Percentiles rank a stretch among this genome's conserved stretches.
Conservation (phyloP, 1,139 yeast species). For the Lodderomyces parapsilosis region DNA sequence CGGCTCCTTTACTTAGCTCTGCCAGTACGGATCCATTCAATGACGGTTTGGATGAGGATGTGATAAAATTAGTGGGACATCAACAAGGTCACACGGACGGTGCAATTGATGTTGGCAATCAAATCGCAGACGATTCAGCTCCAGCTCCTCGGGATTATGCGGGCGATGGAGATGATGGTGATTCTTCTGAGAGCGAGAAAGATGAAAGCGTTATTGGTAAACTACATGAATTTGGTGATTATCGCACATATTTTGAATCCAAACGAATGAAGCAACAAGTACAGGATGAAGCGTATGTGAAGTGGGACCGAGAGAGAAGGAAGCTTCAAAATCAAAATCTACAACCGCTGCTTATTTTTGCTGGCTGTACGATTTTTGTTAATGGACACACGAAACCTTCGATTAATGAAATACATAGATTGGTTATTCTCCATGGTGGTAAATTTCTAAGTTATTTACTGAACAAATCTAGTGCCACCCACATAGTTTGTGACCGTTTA, state of each 20-base stretch:
- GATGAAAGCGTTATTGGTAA: slow-evolving; percentile 30
- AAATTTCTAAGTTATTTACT: slow-evolving; percentile 64
- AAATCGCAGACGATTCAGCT: not conserved
- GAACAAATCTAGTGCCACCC: slow-evolving; percentile 76
- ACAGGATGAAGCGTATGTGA: slow-evolving; percentile 55
- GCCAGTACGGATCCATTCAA: slow-evolving; percentile 43
- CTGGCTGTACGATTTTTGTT: slow-evolving; percentile 65
- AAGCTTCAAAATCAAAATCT: slow-evolving; percentile 20
- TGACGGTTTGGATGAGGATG: slow-evolving; percentile 34
- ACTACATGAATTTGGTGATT: slow-evolving; percentile 64
- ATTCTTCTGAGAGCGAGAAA: slow-evolving; percentile 6
- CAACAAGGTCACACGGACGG: not conserved
- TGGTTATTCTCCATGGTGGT: slow-evolving; percentile 81
- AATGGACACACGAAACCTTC: slow-evolving; percentile 88
- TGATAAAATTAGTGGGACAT: not conserved
- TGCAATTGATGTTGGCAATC: not conserved
- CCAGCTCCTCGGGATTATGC: not conserved
- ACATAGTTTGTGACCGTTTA: slow-evolving; percentile 74
- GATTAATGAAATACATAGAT: slow-evolving; percentile 63
- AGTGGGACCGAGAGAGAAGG: slow-evolving; percentile 47
- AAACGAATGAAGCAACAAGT: slow-evolving; percentile 68
- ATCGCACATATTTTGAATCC: slow-evolving; percentile 62
- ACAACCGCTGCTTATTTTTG: slow-evolving; percentile 45
- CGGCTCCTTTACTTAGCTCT: slow-evolving; percentile 17
- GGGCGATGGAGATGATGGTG: slow-evolving; percentile 2